Evolutionary conservation across 768 basidiomycete species (phyloP), one percentile per base, ranked within the genome.

Genomic region (Suillus subalutaceus): DNA sequence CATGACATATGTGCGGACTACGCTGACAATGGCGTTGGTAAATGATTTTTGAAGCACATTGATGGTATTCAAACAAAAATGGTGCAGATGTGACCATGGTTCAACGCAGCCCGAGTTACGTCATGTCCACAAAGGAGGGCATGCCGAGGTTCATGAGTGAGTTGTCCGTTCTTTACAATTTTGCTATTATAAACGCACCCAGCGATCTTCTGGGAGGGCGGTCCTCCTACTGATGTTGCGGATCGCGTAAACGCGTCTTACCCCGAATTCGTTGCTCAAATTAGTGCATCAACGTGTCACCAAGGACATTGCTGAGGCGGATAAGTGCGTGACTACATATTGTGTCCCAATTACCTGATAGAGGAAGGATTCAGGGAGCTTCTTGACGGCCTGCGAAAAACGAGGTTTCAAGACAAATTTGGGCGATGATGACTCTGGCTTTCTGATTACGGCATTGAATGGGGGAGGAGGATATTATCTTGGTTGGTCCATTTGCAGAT

Each of bases 381-480:
- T 20, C 81, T 90, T 1, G 85, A 89, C 4, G 88, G 82, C 8
- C 79, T 93, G 18, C 76, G 81, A 44, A 80, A n/a, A 80, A 65
- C 79, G 79, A 3, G 90, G 91, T 6, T 92, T 91, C 79, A 83
- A 81, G 65, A 70, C 80, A 15, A 85, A 82, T 55, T 69, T 74
- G 8, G 90, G 89, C 9, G 79, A 79, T 41, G 83, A 86, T 7
- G 84, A 79, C 23, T 78, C 83, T 1, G 90, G 90, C 0, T 80
- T 86, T 66, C 65, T 83, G 12, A 75, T 84, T 52, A 74, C 86
- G 23, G 83, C 82, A 16, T 85, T 81, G 73, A 73, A 72, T 9
- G 80, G 79, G 52, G 85, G 77, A 0, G 89, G 89, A 32, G 89
- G 91, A 7, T 91, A 88, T 74, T 92, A 92, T 75, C 77, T 90